These are phyloP conservation scores for Botryotinia globosa DNA, from an alignment of 2,329 filamentous ascomycete species.

Conservation along the genomic window DNA sequence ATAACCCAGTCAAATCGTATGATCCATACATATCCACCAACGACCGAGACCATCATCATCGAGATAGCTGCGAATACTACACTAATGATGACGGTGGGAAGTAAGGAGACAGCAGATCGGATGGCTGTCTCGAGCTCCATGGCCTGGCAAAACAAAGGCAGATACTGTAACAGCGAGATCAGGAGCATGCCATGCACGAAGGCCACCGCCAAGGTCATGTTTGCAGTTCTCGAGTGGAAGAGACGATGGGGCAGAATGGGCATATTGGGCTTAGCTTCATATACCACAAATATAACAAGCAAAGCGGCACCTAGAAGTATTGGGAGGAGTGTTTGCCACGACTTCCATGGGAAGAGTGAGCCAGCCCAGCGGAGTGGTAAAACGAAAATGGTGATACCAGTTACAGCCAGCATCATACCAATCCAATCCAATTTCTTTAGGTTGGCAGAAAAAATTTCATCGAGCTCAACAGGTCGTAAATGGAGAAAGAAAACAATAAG, in stretches of 20 bases:
- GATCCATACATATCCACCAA: not conserved
- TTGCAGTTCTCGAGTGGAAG: not conserved
- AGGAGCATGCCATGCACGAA: constrained; percentile 1
- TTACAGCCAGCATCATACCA: constrained; percentile 61
- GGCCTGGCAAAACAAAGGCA: not conserved
- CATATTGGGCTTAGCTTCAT: constrained; percentile 39
- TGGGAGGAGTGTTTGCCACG: constrained; percentile 58
- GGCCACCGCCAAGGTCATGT: not conserved
- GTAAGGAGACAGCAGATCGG: constrained; percentile 15
- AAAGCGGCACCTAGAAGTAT: constrained; percentile 49
- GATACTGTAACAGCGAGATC: constrained; percentile 47
- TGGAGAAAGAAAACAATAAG: constrained; percentile 3
- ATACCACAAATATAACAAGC: constrained; percentile 45
- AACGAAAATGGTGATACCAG: constrained; percentile 47
- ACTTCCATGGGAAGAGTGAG: constrained; percentile 57
- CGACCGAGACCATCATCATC: not conserved
- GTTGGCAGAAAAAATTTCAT: too few species aligned
- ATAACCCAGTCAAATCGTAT: not conserved
- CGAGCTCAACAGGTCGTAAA: too few species aligned
- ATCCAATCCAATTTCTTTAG: constrained; percentile 44
- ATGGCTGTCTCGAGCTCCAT: not conserved
- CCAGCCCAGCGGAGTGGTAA: constrained; percentile 60
- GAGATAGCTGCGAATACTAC: not conserved
- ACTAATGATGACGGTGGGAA: not conserved
- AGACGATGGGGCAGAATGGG: not conserved